phyloP scores from a whole-genome alignment of 768 basidiomycete genomes.

The Calocera viscosa region DNA sequence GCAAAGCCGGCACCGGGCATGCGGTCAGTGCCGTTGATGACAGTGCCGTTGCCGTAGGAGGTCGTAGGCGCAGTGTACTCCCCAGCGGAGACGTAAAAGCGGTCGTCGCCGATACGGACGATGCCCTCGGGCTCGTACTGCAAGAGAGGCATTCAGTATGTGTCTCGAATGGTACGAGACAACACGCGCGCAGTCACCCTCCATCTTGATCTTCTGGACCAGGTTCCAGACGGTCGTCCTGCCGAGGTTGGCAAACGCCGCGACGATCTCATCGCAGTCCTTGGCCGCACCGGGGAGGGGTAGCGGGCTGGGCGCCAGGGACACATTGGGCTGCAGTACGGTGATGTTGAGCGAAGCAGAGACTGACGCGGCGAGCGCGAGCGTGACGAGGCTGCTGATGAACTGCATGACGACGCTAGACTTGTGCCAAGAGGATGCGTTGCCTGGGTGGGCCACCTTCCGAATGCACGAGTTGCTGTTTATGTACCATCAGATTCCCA shows the following conservation, averaged over 20 bases:
- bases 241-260: slow-evolving; percentile 13
- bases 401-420: slow-evolving; percentile 1
- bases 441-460: background rate
- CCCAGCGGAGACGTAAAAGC: slow-evolving; percentile 11
- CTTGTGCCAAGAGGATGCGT: background rate
- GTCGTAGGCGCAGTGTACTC: slow-evolving; percentile 10
- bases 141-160: background rate
- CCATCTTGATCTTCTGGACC: slow-evolving; percentile 9
- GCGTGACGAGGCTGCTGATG: slow-evolving; percentile 5
- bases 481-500: background rate
- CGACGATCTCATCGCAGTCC: slow-evolving; percentile 15
- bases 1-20: slow-evolving; percentile 13
- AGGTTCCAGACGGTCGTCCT: slow-evolving; percentile 15
- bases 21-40: slow-evolving; percentile 17
- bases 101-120: slow-evolving; percentile 14
- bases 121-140: slow-evolving; percentile 15
- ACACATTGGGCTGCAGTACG: slow-evolving; percentile 17
- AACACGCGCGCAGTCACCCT: slow-evolving; percentile 12
- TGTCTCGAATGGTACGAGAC: background rate
- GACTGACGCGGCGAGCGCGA: slow-evolving; percentile 6
- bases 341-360: slow-evolving; percentile 10
- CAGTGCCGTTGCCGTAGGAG: slow-evolving; percentile 11
- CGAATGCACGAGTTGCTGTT: background rate
- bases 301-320: slow-evolving; percentile 13
- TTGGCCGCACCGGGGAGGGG: slow-evolving; percentile 10